Evolutionary conservation across 2,329 filamentous ascomycete species (phyloP).

Genomic region (Gnomoniopsis smithogilvyi): DNA sequence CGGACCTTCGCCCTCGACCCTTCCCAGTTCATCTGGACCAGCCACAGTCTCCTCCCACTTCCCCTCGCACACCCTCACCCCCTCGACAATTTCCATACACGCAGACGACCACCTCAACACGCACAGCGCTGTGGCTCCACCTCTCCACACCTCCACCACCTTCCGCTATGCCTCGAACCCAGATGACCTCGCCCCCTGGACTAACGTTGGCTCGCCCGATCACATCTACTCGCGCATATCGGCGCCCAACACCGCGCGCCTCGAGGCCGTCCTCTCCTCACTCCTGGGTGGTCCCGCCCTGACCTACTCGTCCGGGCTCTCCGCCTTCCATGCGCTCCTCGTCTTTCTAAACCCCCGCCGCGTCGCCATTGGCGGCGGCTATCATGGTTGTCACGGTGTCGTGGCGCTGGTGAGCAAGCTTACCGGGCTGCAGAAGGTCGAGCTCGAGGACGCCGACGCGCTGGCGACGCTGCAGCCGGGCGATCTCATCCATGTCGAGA

Average conservation of each 20-base stretch:
- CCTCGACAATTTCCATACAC: conserved; percentile 72
- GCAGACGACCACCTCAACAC: conserved; percentile 75
- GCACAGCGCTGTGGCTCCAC: conserved; percentile 78
- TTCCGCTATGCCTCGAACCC: conserved; percentile 78
- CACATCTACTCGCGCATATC: conserved; percentile 68
- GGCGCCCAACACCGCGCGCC: conserved; percentile 76
- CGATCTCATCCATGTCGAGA: conserved; percentile 89
- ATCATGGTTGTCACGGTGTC: conserved; percentile 92
- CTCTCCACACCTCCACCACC: conserved; percentile 87
- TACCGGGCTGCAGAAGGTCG: conserved; percentile 69
- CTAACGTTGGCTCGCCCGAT: conserved; percentile 49
- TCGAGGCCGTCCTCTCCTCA: conserved; percentile 77
- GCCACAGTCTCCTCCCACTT: conserved; percentile 28
- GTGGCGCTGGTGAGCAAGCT: conserved; percentile 71
- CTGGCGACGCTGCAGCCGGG: conserved; percentile 66
- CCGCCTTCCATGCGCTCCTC: conserved; percentile 84
- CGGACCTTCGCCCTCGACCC: conserved; percentile 1
- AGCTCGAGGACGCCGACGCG: conserved; percentile 49
- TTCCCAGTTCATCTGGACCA: conserved; percentile 16
- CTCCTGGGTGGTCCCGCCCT: conserved; percentile 68
- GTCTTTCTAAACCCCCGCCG: conserved; percentile 80
- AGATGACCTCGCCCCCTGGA: conserved; percentile 52
- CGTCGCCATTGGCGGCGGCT: conserved; percentile 78
- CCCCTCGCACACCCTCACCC: conserved; percentile 39
- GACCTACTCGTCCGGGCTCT: conserved; percentile 80